Evolutionary conservation across 805 yeast genomes (phyloP), one percentile per base, ranked within the genome.

Genomic region (Cyberlindnera veronae): DNA sequence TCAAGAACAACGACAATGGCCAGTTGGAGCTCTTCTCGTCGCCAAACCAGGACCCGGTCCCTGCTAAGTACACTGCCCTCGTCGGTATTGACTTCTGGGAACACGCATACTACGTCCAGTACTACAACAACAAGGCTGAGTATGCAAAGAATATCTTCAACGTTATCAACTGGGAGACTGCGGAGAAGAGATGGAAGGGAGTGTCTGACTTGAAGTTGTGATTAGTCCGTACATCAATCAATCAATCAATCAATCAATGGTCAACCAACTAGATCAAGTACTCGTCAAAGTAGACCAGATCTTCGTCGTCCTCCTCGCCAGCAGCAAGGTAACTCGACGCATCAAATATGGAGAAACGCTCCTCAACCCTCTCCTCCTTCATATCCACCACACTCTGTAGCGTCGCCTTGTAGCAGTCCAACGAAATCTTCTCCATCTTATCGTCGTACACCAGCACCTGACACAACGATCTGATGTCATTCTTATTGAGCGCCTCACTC

Each of bases 361-460:
- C 58, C n/a, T 56, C 58, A 4, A 54, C 32, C 30, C 56, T 44
- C 17, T 48, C 55, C 29, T 57, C 60, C 33, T 55, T 87, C 38
- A 85, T 76, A 53, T 81, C 90, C 32, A 84, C 60, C 2, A 85
- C 80, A 55, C 90, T 81, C 51, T 82, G 88, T 79, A 91, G 81
- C 1, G 96, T 84, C 0, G 95, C 93, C 53, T 74, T 77, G 62
- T 83, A 91, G 32, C 79, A 74, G 48, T 81, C 80, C 21, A 76
- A 67, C 30, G 71, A 70, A 3, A 79, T 68, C 40, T 72, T 67
- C 57, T 89, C 97, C 36, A 93, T 59, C 60, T 81, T 84, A 53
- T 89, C 96, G 55, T 93, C 99, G 61, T 73, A 87, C 1, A 84
- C 79, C 33, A 93, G 66, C 13, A 93, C 97, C 48, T 89, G 95